A percentile compares a stretch with the other conserved stretches of the same genome.
Evolutionary conservation across 2,329 filamentous ascomycete species (phyloP).

Genomic region (Xylariomycetidae sp.): DNA sequence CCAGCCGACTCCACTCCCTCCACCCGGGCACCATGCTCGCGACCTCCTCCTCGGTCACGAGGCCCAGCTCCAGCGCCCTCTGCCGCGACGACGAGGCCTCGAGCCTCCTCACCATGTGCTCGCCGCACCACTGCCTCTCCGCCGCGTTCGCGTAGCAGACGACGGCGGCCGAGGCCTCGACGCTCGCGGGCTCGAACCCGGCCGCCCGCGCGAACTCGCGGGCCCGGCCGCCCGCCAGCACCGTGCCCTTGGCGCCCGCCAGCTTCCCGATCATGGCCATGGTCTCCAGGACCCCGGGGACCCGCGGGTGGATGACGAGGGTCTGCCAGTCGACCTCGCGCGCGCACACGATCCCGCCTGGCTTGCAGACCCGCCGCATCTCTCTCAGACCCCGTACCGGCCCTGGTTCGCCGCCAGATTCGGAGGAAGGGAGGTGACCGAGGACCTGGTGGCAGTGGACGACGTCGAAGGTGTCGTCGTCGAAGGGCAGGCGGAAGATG

Average conservation of each 20-base stretch:
- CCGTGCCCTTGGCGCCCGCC: constrained; percentile 3
- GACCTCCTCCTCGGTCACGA: constrained; percentile 6
- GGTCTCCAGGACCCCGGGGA: background rate
- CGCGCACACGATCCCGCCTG: constrained; percentile 11
- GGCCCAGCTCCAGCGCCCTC: constrained; percentile 8
- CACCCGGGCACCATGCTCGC: constrained; percentile 8
- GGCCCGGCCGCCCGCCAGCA: constrained; percentile 5
- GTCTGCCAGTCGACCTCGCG: constrained; percentile 9
- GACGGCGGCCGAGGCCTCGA: constrained; percentile 7
- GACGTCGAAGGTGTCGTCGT: constrained; percentile 10
- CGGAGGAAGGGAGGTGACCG: constrained; percentile 4
- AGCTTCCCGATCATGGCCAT: constrained; percentile 5
- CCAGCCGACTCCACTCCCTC: constrained; percentile 7
- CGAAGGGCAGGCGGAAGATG: constrained; percentile 8
- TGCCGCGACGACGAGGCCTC: constrained; percentile 2
- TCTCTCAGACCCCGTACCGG: constrained; percentile 9
- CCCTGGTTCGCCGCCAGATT: constrained; percentile 6
- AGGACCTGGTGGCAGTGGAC: constrained; percentile 14
- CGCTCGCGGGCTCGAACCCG: constrained; percentile 7
- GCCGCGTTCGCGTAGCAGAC: constrained; percentile 3
- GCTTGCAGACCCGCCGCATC: constrained; percentile 15
- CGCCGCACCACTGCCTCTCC: constrained; percentile 7
- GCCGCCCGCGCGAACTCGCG: constrained; percentile 12
- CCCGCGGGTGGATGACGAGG: background rate
- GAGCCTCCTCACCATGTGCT: constrained; percentile 8